Conservation (phyloP, 345 rosid species). For the Salix viminalis region DNA sequence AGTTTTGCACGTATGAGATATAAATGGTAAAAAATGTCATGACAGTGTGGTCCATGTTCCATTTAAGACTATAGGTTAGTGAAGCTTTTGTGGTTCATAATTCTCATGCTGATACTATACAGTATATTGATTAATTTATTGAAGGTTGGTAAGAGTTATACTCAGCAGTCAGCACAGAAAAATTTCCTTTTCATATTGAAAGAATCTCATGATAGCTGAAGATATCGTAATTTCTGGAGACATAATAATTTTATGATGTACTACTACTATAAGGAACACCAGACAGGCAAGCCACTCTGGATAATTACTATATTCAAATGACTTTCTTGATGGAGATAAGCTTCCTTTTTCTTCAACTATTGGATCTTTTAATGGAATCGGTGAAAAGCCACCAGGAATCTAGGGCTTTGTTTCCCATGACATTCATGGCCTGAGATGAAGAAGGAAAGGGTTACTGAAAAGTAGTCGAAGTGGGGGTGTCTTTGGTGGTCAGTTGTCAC, state of each 20-base stretch:
- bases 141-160: conserved; percentile 20
- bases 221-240: neutral
- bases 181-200: neutral
- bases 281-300: conserved; percentile 27
- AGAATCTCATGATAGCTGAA: neutral
- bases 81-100: conserved; percentile 11
- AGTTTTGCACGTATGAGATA: neutral
- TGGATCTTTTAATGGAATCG: conserved; percentile 13
- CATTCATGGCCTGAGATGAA: conserved; percentile 26
- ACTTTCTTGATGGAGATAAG: conserved; percentile 6
- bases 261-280: neutral
- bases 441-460: conserved; percentile 11
- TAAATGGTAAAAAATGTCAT: neutral
- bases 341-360: conserved; percentile 10
- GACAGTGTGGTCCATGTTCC: conserved; percentile 15
- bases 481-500: conserved; percentile 32
- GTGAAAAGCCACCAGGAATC: conserved; percentile 48
- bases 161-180: conserved; percentile 3
- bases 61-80: neutral
- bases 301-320: conserved; percentile 17
- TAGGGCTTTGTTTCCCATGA: conserved; percentile 37
- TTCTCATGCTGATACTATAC: neutral
- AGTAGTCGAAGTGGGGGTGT: conserved; percentile 29
- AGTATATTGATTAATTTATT: conserved; percentile 4
- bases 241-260: neutral